Percentiles rank a stretch among this genome's conserved stretches.
Conservation (phyloP, 2,329 filamentous ascomycete species). For the Coniochaeta sp. region DNA sequence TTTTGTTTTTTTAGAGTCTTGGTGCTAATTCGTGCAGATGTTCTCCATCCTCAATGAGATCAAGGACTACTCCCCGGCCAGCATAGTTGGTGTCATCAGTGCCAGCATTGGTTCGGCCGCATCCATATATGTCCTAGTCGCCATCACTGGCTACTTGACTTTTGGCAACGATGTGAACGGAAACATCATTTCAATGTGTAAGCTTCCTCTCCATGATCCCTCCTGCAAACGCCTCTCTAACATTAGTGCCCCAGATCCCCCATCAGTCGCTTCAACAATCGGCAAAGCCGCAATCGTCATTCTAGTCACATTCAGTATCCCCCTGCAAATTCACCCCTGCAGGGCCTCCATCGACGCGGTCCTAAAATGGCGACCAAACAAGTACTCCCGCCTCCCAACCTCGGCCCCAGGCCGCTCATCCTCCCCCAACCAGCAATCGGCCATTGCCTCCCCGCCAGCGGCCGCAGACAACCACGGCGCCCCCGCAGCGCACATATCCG, state of each 20-base stretch:
- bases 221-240: slow-evolving; percentile 7
- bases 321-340: slow-evolving; percentile 91
- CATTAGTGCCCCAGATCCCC: slow-evolving; percentile 44
- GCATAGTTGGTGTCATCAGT: slow-evolving; percentile 70
- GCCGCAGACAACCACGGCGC: slow-evolving; percentile 35
- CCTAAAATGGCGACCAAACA: slow-evolving; percentile 77
- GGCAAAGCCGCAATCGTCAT: slow-evolving; percentile 93
- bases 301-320: slow-evolving; percentile 93
- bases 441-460: slow-evolving; percentile 26
- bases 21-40: slow-evolving; percentile 60
- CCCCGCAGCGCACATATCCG: slow-evolving; percentile 62
- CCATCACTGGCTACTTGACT: slow-evolving; percentile 90
- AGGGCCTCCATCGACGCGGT: slow-evolving; percentile 92
- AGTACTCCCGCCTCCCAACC: slow-evolving; percentile 28
- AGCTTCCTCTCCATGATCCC: slow-evolving; percentile 23
- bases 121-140: slow-evolving; percentile 80
- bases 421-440: slow-evolving; percentile 32
- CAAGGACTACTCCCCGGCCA: slow-evolving; percentile 68
- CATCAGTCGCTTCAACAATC: slow-evolving; percentile 79
- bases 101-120: slow-evolving; percentile 87
- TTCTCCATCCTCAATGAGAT: slow-evolving; percentile 98
- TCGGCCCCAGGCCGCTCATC: slow-evolving; percentile 24
- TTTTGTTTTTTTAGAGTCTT: neutral
- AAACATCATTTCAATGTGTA: slow-evolving; percentile 92
- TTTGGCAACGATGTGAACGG: slow-evolving; percentile 85